phyloP scores from a whole-genome alignment of 768 basidiomycete species.

The Austroboletus eburneus region DNA sequence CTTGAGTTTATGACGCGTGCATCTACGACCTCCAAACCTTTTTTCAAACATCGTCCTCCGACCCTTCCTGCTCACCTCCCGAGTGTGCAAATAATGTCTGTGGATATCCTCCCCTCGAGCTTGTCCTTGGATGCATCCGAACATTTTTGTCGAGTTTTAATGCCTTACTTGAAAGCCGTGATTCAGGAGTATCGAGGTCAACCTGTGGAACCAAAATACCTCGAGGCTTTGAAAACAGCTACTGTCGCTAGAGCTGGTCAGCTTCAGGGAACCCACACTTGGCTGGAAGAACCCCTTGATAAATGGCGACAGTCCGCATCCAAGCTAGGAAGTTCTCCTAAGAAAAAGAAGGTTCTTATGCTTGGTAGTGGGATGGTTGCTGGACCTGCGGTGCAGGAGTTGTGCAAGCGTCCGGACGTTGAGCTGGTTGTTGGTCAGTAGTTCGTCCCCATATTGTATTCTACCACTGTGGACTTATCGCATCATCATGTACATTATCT shows the following conservation, averaged over 20 bases:
- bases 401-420: constrained; percentile 59
- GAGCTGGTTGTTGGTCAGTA: constrained; percentile 73
- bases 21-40: constrained; percentile 76
- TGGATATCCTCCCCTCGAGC: constrained; percentile 87
- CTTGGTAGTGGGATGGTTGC: constrained; percentile 97
- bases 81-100: constrained; percentile 75
- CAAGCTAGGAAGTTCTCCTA: constrained; percentile 8
- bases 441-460: constrained; percentile 6
- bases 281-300: constrained; percentile 54
- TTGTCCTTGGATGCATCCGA: constrained; percentile 78
- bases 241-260: constrained; percentile 63
- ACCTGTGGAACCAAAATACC: constrained; percentile 24
- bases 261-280: constrained; percentile 49
- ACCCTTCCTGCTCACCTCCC: constrained; percentile 44
- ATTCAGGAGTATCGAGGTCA: constrained; percentile 39
- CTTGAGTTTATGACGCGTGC: constrained; percentile 76
- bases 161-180: constrained; percentile 63
- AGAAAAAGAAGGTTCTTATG: constrained; percentile 67
- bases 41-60: constrained; percentile 49
- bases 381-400: constrained; percentile 76
- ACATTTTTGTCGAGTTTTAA: constrained; percentile 64
- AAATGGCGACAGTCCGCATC: constrained; percentile 32
- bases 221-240: constrained; percentile 56
- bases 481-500: constrained; percentile 9
- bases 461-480: constrained; percentile 13